These are phyloP conservation scores for Neofusicoccum cordaticola DNA, from an alignment of 2,329 filamentous ascomycete genomes.

Conservation along the genomic window DNA sequence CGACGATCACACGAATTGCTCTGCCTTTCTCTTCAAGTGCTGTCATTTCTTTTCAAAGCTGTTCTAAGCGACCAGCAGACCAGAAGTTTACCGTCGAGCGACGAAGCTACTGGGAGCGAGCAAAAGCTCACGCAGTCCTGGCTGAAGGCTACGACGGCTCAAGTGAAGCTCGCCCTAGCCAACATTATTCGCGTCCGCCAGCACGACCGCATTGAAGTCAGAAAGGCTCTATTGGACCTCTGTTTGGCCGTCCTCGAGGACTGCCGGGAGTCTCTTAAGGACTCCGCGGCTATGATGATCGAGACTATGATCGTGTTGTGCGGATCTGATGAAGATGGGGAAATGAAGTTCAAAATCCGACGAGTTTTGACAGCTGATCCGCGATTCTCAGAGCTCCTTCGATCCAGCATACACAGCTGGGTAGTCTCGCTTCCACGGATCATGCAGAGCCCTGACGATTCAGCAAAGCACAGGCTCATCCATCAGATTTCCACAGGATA, in stretches of 20 bases:
- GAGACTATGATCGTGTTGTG: conserved; percentile 75
- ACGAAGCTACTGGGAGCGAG: conserved; percentile 24
- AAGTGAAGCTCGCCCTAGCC: conserved; percentile 79
- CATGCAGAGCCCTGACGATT: conserved; percentile 82
- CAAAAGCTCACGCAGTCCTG: conserved; percentile 55
- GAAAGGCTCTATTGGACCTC: conserved; percentile 63
- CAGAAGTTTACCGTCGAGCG: conserved; percentile 24
- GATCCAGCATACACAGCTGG: conserved; percentile 75
- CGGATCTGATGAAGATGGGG: conserved; percentile 47
- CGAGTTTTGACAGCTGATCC: conserved; percentile 63
- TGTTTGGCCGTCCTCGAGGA: conserved; percentile 76
- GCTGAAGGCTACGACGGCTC: conserved; percentile 74
- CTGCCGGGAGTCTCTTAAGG: conserved; percentile 69
- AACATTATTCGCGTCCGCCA: conserved; percentile 72
- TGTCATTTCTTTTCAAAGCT: conserved; percentile 48
- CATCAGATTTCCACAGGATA: conserved; percentile 74
- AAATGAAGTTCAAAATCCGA: conserved; percentile 47
- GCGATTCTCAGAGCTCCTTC: conserved; percentile 62
- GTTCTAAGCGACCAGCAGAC: conserved; percentile 48
- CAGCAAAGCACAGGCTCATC: conserved; percentile 68
- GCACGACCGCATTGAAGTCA: conserved; percentile 68
- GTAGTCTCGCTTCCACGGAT: conserved; percentile 73
- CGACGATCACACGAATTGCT: conserved; percentile 64
- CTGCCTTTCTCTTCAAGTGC: conserved; percentile 56
- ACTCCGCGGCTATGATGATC: conserved; percentile 68